Conservation (phyloP, 2,329 filamentous ascomycete genomes). For the Coniochaeta pulveracea region DNA sequence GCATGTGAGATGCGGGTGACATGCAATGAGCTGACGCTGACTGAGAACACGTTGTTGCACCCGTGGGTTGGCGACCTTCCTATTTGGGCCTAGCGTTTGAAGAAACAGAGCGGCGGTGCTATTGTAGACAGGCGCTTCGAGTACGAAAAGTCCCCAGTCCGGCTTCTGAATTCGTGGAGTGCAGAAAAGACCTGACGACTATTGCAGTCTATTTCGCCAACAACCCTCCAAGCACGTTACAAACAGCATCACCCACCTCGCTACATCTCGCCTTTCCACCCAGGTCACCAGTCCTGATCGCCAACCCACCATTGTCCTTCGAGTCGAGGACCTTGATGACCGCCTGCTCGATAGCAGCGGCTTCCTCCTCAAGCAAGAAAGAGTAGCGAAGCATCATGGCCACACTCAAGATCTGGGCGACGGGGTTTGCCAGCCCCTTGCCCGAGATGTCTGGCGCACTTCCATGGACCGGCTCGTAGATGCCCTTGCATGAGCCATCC, state of each 20-base stretch:
- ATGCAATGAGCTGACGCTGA: too few species aligned
- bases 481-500: conserved; percentile 44
- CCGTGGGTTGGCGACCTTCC: too few species aligned
- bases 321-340: conserved; percentile 54
- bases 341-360: conserved; percentile 51
- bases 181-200: too few species aligned
- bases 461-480: conserved; percentile 71
- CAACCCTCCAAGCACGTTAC: background rate
- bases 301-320: conserved; percentile 22
- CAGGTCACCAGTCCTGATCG: conserved; percentile 29
- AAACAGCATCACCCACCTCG: conserved; percentile 11
- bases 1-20: too few species aligned
- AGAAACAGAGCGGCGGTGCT: too few species aligned
- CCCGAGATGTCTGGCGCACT: conserved; percentile 64
- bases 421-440: conserved; percentile 60
- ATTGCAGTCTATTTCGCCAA: background rate
- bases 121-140: too few species aligned
- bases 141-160: too few species aligned
- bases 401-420: conserved; percentile 59
- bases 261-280: conserved; percentile 11
- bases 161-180: too few species aligned
- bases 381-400: conserved; percentile 71
- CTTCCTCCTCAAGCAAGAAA: conserved; percentile 47
- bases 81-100: too few species aligned
- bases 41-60: too few species aligned